phyloP scores from a whole-genome alignment of 2,329 filamentous ascomycete species.

The Aspergillus ochraceus region DNA sequence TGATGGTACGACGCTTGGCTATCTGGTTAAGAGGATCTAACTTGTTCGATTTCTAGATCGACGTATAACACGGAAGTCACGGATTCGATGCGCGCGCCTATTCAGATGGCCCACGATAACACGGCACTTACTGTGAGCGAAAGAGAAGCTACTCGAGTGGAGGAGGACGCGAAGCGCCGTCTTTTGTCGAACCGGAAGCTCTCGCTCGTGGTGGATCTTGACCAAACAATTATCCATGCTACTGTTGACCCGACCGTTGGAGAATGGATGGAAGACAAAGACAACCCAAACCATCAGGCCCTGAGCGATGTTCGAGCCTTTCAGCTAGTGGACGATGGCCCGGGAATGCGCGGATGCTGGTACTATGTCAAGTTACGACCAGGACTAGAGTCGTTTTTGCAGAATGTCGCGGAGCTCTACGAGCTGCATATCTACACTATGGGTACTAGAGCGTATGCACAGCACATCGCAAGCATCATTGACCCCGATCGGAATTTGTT shows the following conservation, averaged over 20 bases:
- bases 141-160: constrained; percentile 74
- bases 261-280: constrained; percentile 87
- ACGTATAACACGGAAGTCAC: constrained; percentile 78
- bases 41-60: constrained; percentile 41
- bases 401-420: constrained; percentile 75
- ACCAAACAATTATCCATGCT: constrained; percentile 98
- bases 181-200: constrained; percentile 80
- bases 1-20: constrained; percentile 8
- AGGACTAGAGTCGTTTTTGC: constrained; percentile 76
- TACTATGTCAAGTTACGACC: constrained; percentile 99
- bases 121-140: constrained; percentile 81
- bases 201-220: constrained; percentile 91
- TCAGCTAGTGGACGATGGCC: constrained; percentile 82
- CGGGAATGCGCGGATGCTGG: constrained; percentile 74
- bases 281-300: constrained; percentile 86
- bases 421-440: constrained; percentile 99
- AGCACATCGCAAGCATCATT: constrained; percentile 87
- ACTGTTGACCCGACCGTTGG: constrained; percentile 95
- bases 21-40: not conserved
- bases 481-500: constrained; percentile 89
- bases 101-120: constrained; percentile 94
- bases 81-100: constrained; percentile 82
- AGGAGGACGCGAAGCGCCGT: constrained; percentile 82
- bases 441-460: constrained; percentile 95
- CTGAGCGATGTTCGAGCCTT: constrained; percentile 87